Evolutionary conservation across 2,329 filamentous ascomycete species (phyloP), one percentile per base, ranked within the genome.

Genomic region (Fusarium sp.): DNA sequence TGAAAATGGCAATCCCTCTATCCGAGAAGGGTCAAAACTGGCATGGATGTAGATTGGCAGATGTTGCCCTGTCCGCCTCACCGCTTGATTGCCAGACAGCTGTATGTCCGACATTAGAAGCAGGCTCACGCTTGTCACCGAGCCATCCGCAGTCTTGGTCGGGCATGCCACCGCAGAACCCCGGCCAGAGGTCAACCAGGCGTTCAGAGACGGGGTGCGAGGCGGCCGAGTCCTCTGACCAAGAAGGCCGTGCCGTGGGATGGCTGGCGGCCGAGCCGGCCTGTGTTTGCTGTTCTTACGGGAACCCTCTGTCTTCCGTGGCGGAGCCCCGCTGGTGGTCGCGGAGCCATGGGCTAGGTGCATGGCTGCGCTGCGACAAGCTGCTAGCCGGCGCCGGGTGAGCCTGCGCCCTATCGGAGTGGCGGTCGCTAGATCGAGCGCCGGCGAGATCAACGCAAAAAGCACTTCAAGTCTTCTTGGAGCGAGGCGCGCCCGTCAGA

Each of bases 361-460:
- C 60, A 67, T 61, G 62, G 57, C 35, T 66, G 52, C 64, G 52
- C 43, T 61, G 45, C 64, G 50, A 68, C 57, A 60, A 31, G 45
- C 66, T 65, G 67, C 35, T 63, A 54, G 70, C 64, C 69, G 66
- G 68, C 66, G 72, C 69, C 70, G 68, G 68, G 41, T 22, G 61
- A 72, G 71, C 69, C 61, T 52, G 57, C 63, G 64, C 31, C 67
- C 57, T 67, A 52, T 60, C 66, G 65, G 63, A 72, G 64, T 65
- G 65, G 45, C 73, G 69, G 56, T 77, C 63, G 65, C 72, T 71
- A 66, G 54, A 68, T 68, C 35, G 65, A 58, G 50, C 43, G 66
- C 63, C 67, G 67, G 59, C 41, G 57, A 64, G 64, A 57, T 71
- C 71, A 68, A 64, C 39, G 59, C 69, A 61, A 62, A 58, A 58